A percentile compares a stretch with the other conserved stretches of the same genome.
These are phyloP conservation scores for Xerocomus subilludens DNA, from an alignment of 1,284 basidiomycete species.

Conservation along the genomic window DNA sequence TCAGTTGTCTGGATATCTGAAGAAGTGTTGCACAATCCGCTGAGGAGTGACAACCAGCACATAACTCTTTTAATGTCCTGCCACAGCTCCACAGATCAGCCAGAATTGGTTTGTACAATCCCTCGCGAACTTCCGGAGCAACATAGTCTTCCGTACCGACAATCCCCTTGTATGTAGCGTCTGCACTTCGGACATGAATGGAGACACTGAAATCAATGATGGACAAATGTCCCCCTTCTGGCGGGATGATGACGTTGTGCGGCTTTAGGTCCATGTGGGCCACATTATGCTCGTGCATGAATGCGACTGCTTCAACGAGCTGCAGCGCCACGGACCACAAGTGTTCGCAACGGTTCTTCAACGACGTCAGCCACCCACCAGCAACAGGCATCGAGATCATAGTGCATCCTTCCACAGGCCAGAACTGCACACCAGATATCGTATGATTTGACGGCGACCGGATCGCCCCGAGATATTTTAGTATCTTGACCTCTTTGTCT, in stretches of 20 bases:
- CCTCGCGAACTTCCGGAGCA: conserved; percentile 20
- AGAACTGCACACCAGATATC: conserved; percentile 5
- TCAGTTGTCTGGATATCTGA: not conserved
- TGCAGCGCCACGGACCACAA: conserved; percentile 25
- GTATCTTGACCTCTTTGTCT: not conserved
- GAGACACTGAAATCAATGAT: conserved; percentile 22
- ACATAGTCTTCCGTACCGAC: conserved; percentile 22
- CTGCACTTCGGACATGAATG: not conserved
- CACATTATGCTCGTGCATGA: conserved; percentile 27
- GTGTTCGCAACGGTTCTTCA: not conserved
- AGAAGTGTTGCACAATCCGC: not conserved
- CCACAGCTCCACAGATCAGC: conserved; percentile 27
- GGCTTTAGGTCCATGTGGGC: conserved; percentile 26
- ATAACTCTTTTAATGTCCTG: conserved; percentile 15
- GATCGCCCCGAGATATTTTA: not conserved
- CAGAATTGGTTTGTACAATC: conserved; percentile 19
- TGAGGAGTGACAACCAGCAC: not conserved
- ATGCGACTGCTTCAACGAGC: conserved; percentile 25
- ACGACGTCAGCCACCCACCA: conserved; percentile 4
- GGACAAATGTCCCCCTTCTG: not conserved
- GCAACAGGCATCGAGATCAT: conserved; percentile 19
- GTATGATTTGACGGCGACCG: conserved; percentile 14
- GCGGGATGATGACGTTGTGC: conserved; percentile 5
- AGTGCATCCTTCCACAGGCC: conserved; percentile 13
- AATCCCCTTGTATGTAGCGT: not conserved